These are phyloP conservation scores for Baudoinia panamericana DNA, from an alignment of 495 filamentous ascomycete species.

Conservation along the genomic window DNA sequence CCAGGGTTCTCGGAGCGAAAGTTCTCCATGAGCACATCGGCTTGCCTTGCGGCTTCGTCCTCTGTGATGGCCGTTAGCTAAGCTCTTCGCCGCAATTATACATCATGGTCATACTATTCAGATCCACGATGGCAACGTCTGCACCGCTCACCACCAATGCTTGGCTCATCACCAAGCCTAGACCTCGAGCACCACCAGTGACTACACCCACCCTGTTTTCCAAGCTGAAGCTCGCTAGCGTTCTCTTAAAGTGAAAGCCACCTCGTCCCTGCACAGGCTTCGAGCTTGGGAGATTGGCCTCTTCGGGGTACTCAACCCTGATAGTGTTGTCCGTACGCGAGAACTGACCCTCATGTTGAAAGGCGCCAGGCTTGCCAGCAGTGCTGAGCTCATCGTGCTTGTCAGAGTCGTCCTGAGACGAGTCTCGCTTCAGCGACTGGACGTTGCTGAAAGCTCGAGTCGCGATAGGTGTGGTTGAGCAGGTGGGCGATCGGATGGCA, in stretches of 20 bases:
- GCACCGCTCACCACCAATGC: slow-evolving; percentile 75
- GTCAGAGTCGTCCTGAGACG: not conserved
- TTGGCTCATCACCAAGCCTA: slow-evolving; percentile 86
- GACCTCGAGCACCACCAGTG: slow-evolving; percentile 72
- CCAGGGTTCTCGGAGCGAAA: slow-evolving; percentile 69
- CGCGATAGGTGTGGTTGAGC: slow-evolving; percentile 6
- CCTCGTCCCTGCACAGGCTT: slow-evolving; percentile 58
- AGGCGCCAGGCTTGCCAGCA: slow-evolving; percentile 23
- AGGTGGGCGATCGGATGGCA: slow-evolving; percentile 9
- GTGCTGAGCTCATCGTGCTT: slow-evolving; percentile 24
- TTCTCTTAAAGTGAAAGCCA: slow-evolving; percentile 56
- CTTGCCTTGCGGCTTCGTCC: slow-evolving; percentile 71
- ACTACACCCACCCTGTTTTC: slow-evolving; percentile 67
- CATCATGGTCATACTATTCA: slow-evolving; percentile 53
- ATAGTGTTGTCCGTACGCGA: slow-evolving; percentile 70
- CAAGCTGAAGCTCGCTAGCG: slow-evolving; percentile 61
- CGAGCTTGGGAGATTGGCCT: slow-evolving; percentile 50
- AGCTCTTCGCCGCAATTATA: slow-evolving; percentile 6
- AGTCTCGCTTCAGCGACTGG: not conserved
- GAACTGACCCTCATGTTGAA: slow-evolving; percentile 39
- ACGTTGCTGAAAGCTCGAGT: slow-evolving; percentile 7
- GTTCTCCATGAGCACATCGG: slow-evolving; percentile 52
- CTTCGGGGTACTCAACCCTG: slow-evolving; percentile 61
- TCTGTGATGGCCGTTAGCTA: slow-evolving; percentile 36
- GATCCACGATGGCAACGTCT: slow-evolving; percentile 80